Evolutionary conservation across 768 basidiomycete genomes (phyloP).

Genomic region (Dendrothele bispora): DNA sequence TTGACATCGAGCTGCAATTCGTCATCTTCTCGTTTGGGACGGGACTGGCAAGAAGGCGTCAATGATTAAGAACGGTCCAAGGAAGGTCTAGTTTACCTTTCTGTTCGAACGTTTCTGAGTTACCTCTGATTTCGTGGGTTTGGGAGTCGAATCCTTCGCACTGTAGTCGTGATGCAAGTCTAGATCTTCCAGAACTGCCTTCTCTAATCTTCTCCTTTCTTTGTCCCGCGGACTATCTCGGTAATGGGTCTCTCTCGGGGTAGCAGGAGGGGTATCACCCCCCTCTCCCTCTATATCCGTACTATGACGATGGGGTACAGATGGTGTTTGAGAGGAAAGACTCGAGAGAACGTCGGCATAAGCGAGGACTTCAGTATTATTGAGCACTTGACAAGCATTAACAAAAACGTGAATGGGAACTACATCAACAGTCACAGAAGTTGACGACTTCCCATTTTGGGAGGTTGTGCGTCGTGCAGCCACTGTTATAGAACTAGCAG

Average conservation of each 20-base stretch:
- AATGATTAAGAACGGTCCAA: background rate
- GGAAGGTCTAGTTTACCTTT: slow-evolving; percentile 4
- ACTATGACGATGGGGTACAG: too few relatives aligned
- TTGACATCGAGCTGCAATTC: slow-evolving; percentile 32
- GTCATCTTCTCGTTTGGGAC: slow-evolving; percentile 2
- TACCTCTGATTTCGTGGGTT: slow-evolving; percentile 11
- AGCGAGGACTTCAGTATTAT: slow-evolving; percentile 36
- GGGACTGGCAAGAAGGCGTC: slow-evolving; percentile 5
- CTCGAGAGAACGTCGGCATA: slow-evolving; percentile 47
- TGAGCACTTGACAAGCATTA: slow-evolving; percentile 54
- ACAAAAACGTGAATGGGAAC: slow-evolving; percentile 75
- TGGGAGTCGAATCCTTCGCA: slow-evolving; percentile 5
- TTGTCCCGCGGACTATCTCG: slow-evolving; percentile 24
- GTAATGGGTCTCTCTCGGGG: slow-evolving; percentile 24
- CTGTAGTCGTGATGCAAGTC: slow-evolving; percentile 52
- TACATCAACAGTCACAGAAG: too few relatives aligned
- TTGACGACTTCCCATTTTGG: too few relatives aligned
- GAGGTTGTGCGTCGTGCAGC: too few relatives aligned
- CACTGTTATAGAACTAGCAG: too few relatives aligned
- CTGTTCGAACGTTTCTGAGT: background rate
- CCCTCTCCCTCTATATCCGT: slow-evolving; percentile 25
- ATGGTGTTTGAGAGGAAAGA: too few relatives aligned
- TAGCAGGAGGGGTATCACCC: slow-evolving; percentile 39
- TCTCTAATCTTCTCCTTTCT: slow-evolving; percentile 44
- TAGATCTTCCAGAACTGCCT: slow-evolving; percentile 58